Evolutionary conservation across 345 rosid genomes (phyloP).

Genomic region (Geranium rotundifolium): DNA sequence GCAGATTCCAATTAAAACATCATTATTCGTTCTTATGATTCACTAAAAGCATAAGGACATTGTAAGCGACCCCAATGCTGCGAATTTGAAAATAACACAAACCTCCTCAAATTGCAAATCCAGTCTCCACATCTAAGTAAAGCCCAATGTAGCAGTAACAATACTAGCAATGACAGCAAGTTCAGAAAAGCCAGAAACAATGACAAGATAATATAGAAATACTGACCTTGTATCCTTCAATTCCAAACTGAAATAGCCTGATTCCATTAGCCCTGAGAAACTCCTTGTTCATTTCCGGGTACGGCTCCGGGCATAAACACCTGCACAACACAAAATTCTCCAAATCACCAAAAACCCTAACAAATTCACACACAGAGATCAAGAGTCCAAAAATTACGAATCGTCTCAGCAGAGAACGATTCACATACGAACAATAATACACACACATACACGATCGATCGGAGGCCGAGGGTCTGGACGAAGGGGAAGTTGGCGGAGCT

Average conservation of each 20-base stretch:
- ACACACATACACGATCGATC: constrained; percentile 73
- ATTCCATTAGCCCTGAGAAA: constrained; percentile 75
- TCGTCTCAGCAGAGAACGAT: not conserved
- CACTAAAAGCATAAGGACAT: not conserved
- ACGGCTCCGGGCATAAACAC: constrained; percentile 84
- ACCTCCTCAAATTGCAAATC: not conserved
- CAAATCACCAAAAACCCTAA: not conserved
- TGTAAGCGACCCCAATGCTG: not conserved
- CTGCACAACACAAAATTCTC: constrained; percentile 25
- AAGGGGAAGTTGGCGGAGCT: constrained; percentile 82
- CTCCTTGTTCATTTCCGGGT: constrained; percentile 61
- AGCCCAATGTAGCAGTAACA: not conserved
- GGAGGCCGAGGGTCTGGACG: constrained; percentile 73
- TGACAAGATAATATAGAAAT: not conserved
- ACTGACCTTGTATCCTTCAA: constrained; percentile 74
- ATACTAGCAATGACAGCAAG: not conserved
- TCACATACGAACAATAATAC: no score
- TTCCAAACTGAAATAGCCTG: constrained; percentile 78
- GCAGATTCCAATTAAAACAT: not conserved
- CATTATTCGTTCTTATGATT: no score
- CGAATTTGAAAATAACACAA: not conserved
- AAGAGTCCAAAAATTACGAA: no score
- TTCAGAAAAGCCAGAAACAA: not conserved
- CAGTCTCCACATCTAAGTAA: not conserved
- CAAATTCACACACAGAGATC: not conserved